These are phyloP conservation scores for Xylaria multiplex DNA, from an alignment of 2,329 filamentous ascomycete genomes.

Conservation along the genomic window DNA sequence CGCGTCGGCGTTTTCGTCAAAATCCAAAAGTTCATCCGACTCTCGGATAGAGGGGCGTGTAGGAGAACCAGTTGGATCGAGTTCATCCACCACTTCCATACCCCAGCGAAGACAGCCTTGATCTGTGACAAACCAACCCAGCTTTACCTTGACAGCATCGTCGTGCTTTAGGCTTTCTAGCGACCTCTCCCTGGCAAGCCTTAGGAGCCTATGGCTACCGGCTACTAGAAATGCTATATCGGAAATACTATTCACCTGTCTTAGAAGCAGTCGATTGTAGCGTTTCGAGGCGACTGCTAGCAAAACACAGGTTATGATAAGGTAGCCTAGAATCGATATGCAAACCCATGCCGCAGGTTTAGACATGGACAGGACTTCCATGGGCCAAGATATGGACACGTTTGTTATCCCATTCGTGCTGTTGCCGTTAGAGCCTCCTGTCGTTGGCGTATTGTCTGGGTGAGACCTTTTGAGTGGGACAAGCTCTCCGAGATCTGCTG, in stretches of 20 bases:
- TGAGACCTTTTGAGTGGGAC: background rate
- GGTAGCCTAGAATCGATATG: slow-evolving; percentile 9
- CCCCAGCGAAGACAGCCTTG: slow-evolving; percentile 12
- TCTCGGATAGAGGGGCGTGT: background rate
- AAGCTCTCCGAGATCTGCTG: slow-evolving; percentile 5
- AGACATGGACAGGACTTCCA: slow-evolving; percentile 16
- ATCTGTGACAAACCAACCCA: slow-evolving; percentile 8
- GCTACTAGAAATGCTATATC: slow-evolving; percentile 17
- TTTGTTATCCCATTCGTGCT: background rate
- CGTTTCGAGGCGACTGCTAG: slow-evolving; percentile 5
- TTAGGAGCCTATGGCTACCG: slow-evolving; percentile 2
- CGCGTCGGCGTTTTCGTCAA: background rate
- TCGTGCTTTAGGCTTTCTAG: slow-evolving; percentile 6
- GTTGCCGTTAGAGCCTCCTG: background rate
- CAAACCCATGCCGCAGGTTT: slow-evolving; percentile 15
- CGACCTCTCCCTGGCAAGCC: background rate
- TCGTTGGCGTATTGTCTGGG: background rate
- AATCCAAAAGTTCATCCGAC: background rate
- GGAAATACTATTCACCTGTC: slow-evolving; percentile 13
- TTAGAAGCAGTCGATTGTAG: slow-evolving; percentile 14
- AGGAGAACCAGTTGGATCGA: background rate
- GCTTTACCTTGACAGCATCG: background rate
- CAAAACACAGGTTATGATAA: slow-evolving; percentile 12
- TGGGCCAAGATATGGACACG: background rate
- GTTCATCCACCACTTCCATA: slow-evolving; percentile 7